Conservation (phyloP, 2,329 filamentous ascomycete genomes). For the Colletotrichum acutatum region DNA sequence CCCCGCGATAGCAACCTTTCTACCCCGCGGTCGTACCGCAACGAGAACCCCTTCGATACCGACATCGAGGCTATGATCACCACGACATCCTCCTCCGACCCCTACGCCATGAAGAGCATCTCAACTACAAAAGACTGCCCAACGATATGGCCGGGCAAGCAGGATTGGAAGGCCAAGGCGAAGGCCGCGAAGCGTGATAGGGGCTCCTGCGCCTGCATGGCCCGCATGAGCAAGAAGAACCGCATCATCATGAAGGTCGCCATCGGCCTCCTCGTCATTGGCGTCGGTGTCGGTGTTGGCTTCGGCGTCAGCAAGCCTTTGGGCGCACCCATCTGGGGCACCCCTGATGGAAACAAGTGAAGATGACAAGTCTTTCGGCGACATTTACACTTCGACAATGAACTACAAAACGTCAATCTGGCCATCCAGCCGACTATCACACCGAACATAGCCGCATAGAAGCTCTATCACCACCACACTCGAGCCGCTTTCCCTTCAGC, state of each 20-base stretch:
- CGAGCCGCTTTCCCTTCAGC: slow-evolving; percentile 24
- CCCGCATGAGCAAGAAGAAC: slow-evolving; percentile 63
- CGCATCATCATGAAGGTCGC: slow-evolving; percentile 65
- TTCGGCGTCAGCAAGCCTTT: slow-evolving; percentile 71
- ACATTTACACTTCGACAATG: background rate
- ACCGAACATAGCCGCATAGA: slow-evolving; percentile 13
- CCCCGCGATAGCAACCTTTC: slow-evolving; percentile 52
- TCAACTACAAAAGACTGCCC: slow-evolving; percentile 60
- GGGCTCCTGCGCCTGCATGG: slow-evolving; percentile 63
- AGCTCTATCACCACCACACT: slow-evolving; percentile 2
- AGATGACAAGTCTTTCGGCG: background rate
- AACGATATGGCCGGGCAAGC: slow-evolving; percentile 67
- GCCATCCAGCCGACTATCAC: background rate
- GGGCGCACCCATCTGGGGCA: slow-evolving; percentile 67
- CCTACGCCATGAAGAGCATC: slow-evolving; percentile 46
- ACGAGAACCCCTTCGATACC: slow-evolving; percentile 65
- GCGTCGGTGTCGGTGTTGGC: slow-evolving; percentile 65
- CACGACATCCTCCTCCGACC: slow-evolving; percentile 44
- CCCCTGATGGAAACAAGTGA: background rate
- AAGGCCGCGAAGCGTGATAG: slow-evolving; percentile 64
- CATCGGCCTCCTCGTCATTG: slow-evolving; percentile 62
- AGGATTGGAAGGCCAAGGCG: slow-evolving; percentile 70
- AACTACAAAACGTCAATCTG: background rate
- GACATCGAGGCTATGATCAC: slow-evolving; percentile 66
- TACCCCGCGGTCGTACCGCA: slow-evolving; percentile 55